phyloP scores from a whole-genome alignment of 495 filamentous ascomycete species.

The Hyaloscypha finlandica region DNA sequence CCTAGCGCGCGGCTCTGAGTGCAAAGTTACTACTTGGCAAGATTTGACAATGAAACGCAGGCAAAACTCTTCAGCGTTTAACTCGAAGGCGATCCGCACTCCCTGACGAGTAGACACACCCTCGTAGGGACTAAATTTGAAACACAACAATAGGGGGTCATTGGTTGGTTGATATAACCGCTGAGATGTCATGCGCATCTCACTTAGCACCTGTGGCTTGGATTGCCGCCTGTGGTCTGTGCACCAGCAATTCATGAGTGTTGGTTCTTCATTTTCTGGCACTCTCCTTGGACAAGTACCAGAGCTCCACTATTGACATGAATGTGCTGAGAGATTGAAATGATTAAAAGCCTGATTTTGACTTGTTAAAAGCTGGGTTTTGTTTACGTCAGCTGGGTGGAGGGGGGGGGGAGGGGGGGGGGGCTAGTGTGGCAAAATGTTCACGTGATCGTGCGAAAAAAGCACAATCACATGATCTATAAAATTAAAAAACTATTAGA shows the following conservation, averaged over 20 bases:
- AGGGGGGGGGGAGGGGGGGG: too few relatives aligned
- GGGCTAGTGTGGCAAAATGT: too few relatives aligned
- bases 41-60: neutral
- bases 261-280: neutral
- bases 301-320: neutral
- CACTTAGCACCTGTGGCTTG: neutral
- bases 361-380: too few relatives aligned
- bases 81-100: neutral
- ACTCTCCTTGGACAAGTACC: slow-evolving; percentile 4
- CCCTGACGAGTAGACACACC: neutral
- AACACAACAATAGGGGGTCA: neutral
- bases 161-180: neutral
- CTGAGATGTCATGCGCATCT: neutral
- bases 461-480: too few relatives aligned
- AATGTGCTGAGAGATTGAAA: slow-evolving; percentile 4
- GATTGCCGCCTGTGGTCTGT: neutral
- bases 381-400: too few relatives aligned
- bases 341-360: too few relatives aligned
- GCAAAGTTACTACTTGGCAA: neutral
- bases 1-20: neutral
- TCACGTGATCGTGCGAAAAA: too few relatives aligned
- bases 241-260: neutral
- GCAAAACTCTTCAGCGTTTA: neutral
- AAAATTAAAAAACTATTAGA: too few relatives aligned
- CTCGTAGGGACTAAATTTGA: neutral